Evolutionary conservation across 2,329 filamentous ascomycete species (phyloP), one percentile per base, ranked within the genome.

Genomic region (Apiospora saccharicola): DNA sequence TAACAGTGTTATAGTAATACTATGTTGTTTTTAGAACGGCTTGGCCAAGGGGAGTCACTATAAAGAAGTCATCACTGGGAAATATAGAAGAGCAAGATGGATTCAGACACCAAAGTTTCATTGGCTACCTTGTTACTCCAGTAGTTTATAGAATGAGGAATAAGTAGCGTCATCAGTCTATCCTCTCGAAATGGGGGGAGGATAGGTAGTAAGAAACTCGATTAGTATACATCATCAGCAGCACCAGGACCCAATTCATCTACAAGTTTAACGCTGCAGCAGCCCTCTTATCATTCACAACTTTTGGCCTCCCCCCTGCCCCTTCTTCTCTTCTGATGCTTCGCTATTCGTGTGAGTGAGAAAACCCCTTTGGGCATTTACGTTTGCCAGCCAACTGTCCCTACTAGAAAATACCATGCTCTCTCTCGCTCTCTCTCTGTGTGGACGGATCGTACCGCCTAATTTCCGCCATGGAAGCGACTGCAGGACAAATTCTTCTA

Each of bases 211-310:
- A 64, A 64, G 57, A 64, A 64, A 64, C 57, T 61, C 53, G 30
- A 64, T 37, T 64, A 64, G 30, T 64, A 64, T 64, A 64, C 57
- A 64, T 64, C 53, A 61, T 12, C 57, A 57, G 7, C 51, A 64
- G 2, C 57, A 64, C 19, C 57, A 64, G 24, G n/a, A 57, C 51
- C 51, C 46, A 41, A 64, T 64, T n/a, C 34, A 41, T 64, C 57
- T 64, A 64, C 57, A 64, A 41, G 34, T 24, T 41, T 34, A 12
- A 41, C 34, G 13, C 34, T n/a, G 22, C 57, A 41, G 34, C 34
- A 34, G 26, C 16, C 53, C 10, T 51, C 53, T 24, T 51, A 41
- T 22, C 57, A n/a, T 41, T 41, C 57, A n/a, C 37, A 41, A 10
- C 57, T n/a, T 22, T 41, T 10, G 34, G 13, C 22, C 30, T 41